A percentile compares a stretch with the other conserved stretches of the same genome.
Conservation (phyloP, 2,329 filamentous ascomycete genomes). For the Xylariaceae sp. region DNA sequence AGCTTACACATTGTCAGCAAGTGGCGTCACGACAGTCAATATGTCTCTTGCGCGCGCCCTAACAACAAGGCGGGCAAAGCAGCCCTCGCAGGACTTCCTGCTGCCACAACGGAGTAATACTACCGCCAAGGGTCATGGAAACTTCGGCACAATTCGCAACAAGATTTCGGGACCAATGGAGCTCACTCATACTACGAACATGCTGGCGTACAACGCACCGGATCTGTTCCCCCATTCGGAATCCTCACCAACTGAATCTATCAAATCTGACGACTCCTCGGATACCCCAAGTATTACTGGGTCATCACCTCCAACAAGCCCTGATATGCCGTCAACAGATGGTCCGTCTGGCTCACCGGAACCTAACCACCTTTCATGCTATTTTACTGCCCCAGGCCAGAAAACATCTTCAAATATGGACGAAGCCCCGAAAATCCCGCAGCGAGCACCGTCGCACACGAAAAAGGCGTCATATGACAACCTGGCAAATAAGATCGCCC, state of each 20-base stretch:
- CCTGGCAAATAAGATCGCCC: slow-evolving; percentile 62
- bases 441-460: slow-evolving; percentile 82
- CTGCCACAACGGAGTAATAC: slow-evolving; percentile 56
- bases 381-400: slow-evolving; percentile 60
- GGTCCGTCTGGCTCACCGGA: slow-evolving; percentile 57
- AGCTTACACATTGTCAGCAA: slow-evolving; percentile 1
- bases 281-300: slow-evolving; percentile 62
- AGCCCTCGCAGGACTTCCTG: slow-evolving; percentile 47
- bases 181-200: slow-evolving; percentile 92
- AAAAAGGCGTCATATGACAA: slow-evolving; percentile 80
- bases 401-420: slow-evolving; percentile 46
- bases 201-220: slow-evolving; percentile 92
- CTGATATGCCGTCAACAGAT: slow-evolving; percentile 63
- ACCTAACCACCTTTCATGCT: slow-evolving; percentile 69
- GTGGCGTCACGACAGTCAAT: slow-evolving; percentile 35
- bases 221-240: slow-evolving; percentile 64
- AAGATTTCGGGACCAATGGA: slow-evolving; percentile 89
- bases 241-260: slow-evolving; percentile 53
- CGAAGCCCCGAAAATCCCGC: slow-evolving; percentile 70
- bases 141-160: slow-evolving; percentile 54
- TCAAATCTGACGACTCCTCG: slow-evolving; percentile 68
- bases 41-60: slow-evolving; percentile 72
- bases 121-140: slow-evolving; percentile 45
- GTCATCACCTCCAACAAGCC: slow-evolving; percentile 68
- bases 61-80: slow-evolving; percentile 68